Evolutionary conservation across 148 eudicot genomes (phyloP).

Genomic region (Selenicereus undatus): DNA sequence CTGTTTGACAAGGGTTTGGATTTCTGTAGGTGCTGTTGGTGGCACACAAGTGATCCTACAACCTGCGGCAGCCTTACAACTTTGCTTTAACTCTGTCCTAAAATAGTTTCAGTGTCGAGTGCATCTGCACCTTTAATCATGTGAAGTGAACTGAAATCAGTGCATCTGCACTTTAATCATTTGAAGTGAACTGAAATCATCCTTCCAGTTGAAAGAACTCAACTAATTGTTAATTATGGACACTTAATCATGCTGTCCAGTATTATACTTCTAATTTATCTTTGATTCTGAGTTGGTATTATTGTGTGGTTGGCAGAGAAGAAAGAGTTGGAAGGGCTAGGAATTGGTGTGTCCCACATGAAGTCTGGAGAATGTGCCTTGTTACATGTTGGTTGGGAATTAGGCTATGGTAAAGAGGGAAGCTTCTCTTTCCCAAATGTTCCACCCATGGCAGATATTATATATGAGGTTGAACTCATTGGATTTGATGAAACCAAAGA

Average conservation of each 20-base stretch:
- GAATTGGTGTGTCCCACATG: slow-evolving; percentile 82
- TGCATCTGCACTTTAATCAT: background rate
- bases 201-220: background rate
- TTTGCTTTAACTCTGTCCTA: background rate
- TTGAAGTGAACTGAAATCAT: background rate
- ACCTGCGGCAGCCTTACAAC: background rate
- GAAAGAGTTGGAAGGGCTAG: slow-evolving; percentile 82
- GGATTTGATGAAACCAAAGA: slow-evolving; percentile 96
- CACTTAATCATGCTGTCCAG: background rate
- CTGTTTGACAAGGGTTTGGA: too few relatives aligned
- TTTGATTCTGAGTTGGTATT: background rate
- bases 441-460: slow-evolving; percentile 84
- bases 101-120: background rate
- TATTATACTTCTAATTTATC: background rate
- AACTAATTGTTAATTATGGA: background rate
- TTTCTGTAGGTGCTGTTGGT: background rate
- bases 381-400: slow-evolving; percentile 83
- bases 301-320: slow-evolving; percentile 56
- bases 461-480: slow-evolving; percentile 93
- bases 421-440: slow-evolving; percentile 97
- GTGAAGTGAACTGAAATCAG: too few relatives aligned
- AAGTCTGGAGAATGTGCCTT: slow-evolving; percentile 89
- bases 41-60: background rate
- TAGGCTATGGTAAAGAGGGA: slow-evolving; percentile 94
- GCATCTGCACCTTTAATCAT: background rate